Percentiles rank a stretch among this genome's conserved stretches.
Evolutionary conservation across 306 rosid species (phyloP).

Genomic region (Vicia villosa): DNA sequence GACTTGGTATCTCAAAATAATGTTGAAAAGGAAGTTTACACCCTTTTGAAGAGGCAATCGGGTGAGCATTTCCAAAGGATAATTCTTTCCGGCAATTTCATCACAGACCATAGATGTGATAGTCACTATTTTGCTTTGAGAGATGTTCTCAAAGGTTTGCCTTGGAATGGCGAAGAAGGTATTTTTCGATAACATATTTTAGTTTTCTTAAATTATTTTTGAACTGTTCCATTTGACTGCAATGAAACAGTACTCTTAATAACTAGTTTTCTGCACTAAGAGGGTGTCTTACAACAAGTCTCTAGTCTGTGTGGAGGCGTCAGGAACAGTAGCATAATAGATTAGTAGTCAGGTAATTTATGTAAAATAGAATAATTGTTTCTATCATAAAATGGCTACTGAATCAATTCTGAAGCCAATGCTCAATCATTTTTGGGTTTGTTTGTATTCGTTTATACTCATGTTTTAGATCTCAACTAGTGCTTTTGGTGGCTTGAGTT

Average conservation of each 20-base stretch:
- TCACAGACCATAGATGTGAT: slow-evolving; percentile 88
- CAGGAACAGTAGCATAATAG: slow-evolving; percentile 16
- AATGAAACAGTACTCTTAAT: slow-evolving; percentile 16
- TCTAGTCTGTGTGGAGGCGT: slow-evolving; percentile 7
- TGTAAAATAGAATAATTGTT: slow-evolving; percentile 28
- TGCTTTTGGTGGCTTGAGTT: slow-evolving; percentile 3
- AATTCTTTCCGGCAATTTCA: slow-evolving; percentile 71
- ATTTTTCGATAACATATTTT: slow-evolving; percentile 42
- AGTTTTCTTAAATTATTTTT: background rate
- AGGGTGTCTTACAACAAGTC: background rate
- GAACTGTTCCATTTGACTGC: slow-evolving; percentile 18
- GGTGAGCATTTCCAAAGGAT: slow-evolving; percentile 83
- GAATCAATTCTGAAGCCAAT: slow-evolving; percentile 18
- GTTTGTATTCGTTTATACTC: background rate
- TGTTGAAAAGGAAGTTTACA: slow-evolving; percentile 49
- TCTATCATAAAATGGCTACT: slow-evolving; percentile 14
- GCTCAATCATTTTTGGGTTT: slow-evolving; percentile 22
- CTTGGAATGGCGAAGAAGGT: slow-evolving; percentile 58
- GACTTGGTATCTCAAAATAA: slow-evolving; percentile 45
- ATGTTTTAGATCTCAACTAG: background rate
- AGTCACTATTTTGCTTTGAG: slow-evolving; percentile 84
- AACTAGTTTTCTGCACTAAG: slow-evolving; percentile 28
- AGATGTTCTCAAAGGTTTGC: slow-evolving; percentile 84
- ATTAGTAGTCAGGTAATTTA: slow-evolving; percentile 19
- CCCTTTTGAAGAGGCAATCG: slow-evolving; percentile 73